Base-by-base conservation (phyloP, 176 grass and related monocot species). In the Aegilops sharonensis region DNA sequence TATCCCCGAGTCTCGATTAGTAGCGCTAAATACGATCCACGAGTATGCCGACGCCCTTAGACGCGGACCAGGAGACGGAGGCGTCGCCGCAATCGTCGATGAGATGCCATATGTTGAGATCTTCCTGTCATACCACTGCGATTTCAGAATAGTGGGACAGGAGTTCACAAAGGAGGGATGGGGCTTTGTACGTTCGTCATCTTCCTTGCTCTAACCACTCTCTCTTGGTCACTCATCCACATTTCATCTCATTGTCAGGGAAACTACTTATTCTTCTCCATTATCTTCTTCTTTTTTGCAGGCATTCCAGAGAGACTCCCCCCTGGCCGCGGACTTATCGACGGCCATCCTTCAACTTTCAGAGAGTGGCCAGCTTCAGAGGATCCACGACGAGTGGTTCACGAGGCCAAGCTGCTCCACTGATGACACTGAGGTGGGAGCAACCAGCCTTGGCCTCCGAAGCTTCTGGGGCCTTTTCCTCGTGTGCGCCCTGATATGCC, bases 401-500 rank as follows among this genome's bases (percentile, higher is more conserved):
- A 30, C 66, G 9, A 17, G 5, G 3, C 48, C 88, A 6, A 75
- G 69, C 5, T 98, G 95, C 68, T 85, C 72, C 59, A 69, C 85
- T 11, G 89, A 95, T 25, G 83, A 88, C 30, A 83, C 25, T 43
- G 83, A 82, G 18, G 48, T 83, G 40, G 91, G 63, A 39, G 89
- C 89, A 75, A 89, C 78, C 12, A 86, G 77, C 72, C 72, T 98
- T 48, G 88, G 68, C 31, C 74, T 98, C 4, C 68, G 79, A 35
- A 98, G 89, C 85, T 98, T 98, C 83, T 95, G 89, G 91, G 93
- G 95, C 15, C 87, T 95, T 40, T 95, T 98, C 78, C 81, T 98
- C 43, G 81, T 92, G 61, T 92, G 89, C 32, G 91, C 89, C 66
- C 63, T 93, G 20, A 59, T 90, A 88, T 98, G 93, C 9, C 0